Base-by-base conservation (phyloP, 176 grass and related monocot species). In the Aegilops umbellulata region DNA sequence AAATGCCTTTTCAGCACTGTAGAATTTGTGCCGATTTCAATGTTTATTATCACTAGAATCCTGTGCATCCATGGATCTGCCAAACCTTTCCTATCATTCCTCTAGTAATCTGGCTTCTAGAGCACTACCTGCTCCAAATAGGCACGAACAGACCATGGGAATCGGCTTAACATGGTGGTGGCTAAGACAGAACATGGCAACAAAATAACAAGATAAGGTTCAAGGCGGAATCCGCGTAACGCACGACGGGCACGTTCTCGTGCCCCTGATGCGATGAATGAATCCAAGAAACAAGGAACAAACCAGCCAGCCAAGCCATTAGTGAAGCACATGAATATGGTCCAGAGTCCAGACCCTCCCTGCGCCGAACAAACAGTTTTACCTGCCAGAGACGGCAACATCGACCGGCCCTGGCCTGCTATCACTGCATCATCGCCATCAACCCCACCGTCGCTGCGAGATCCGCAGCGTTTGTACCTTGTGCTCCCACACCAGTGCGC, bases 341-440 rank as follows among this genome's bases (percentile, higher is more conserved):
- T 38, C n/a, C 88, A 51, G 53, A 58, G 53, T 55, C 23, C 42
- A 47, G 44, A 47, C 47, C 15, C 15, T 49, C 72, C 25, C 25
- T 26, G 78, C 60, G 78, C 78, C 46, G 82, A 82, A 63, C 38
- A n/a, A 76, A 64, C 88, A 82, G 64, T 39, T 74, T 36, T 35
- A 67, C 42, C 14, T 24, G 65, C 22, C 79, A 46, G 64, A 51
- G 41, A 13, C n/a, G 49, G 49, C 49, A 67, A 3, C 14, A 84
- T 27, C 73, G 57, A 10, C 61, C 22, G 14, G 38, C 20, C 31
- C 31, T 32, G 31, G 31, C 38, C 12, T 42, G 20, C 35, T 42
- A 7, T 46, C 19, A 13, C 51, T 38, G 38, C 80, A 62, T 8
- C 49, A 49, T 8, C 49, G n/a, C n/a, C n/a, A 35, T 69, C 35